These are phyloP conservation scores for Fusarium albosuccineum DNA, from an alignment of 2,329 filamentous ascomycete genomes.

Conservation along the genomic window DNA sequence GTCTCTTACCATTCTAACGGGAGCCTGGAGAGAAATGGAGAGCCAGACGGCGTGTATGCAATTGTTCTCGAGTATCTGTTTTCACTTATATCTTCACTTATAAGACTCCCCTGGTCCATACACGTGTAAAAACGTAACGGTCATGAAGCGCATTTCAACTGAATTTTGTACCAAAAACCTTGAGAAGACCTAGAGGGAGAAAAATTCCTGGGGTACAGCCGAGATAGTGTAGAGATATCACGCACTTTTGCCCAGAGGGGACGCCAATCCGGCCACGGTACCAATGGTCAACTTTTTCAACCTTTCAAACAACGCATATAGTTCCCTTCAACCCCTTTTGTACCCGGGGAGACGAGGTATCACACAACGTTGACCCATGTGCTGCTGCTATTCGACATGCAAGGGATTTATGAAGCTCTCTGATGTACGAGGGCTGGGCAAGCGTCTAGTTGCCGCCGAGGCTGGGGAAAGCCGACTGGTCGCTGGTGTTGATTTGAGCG, in stretches of 20 bases:
- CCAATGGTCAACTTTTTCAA: slow-evolving; percentile 50
- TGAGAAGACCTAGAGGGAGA: slow-evolving; percentile 50
- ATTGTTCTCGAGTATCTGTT: neutral
- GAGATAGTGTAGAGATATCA: slow-evolving; percentile 45
- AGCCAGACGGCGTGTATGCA: too few relatives aligned
- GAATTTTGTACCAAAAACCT: slow-evolving; percentile 49
- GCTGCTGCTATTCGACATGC: slow-evolving; percentile 28
- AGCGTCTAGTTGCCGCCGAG: slow-evolving; percentile 65
- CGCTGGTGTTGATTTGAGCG: slow-evolving; percentile 67
- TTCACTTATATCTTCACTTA: neutral
- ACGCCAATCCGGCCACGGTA: slow-evolving; percentile 44
- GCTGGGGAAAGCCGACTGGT: slow-evolving; percentile 72
- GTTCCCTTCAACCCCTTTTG: neutral
- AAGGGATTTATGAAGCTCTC: slow-evolving; percentile 33
- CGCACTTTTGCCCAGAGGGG: slow-evolving; percentile 31
- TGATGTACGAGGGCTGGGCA: slow-evolving; percentile 24
- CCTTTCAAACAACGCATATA: slow-evolving; percentile 50
- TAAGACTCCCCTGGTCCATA: neutral
- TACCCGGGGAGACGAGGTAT: slow-evolving; percentile 17
- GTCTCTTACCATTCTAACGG: too few relatives aligned
- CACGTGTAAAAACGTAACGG: slow-evolving; percentile 2
- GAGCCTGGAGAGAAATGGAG: too few relatives aligned
- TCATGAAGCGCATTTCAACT: slow-evolving; percentile 45
- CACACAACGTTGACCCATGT: slow-evolving; percentile 44
- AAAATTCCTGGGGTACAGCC: slow-evolving; percentile 43